These are phyloP conservation scores for Arthonia radiata DNA, from an alignment of 495 filamentous ascomycete genomes.

Conservation along the genomic window DNA sequence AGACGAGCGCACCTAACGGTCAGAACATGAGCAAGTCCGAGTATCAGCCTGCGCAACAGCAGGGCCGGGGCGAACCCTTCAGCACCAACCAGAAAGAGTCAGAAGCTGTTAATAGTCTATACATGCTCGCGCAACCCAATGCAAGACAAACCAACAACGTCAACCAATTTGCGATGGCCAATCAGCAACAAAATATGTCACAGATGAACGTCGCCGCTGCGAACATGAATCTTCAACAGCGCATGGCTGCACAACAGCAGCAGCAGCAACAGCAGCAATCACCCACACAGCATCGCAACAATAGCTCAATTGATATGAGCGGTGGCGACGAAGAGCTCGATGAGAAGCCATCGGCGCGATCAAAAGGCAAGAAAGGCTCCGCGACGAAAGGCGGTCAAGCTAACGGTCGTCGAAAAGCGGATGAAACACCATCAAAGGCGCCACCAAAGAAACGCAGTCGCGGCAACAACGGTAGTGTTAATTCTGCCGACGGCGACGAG, in stretches of 20 bases:
- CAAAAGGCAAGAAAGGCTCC: constrained; percentile 43
- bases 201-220: too few relatives aligned
- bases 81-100: constrained; percentile 78
- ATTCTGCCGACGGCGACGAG: constrained; percentile 26
- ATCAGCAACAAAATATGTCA: constrained; percentile 11
- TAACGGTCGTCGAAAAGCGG: constrained; percentile 55
- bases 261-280: too few relatives aligned
- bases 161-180: constrained; percentile 20
- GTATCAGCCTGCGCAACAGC: not conserved
- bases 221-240: constrained; percentile 13
- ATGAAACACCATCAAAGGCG: constrained; percentile 41
- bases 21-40: constrained; percentile 20
- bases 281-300: too few relatives aligned
- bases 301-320: too few relatives aligned
- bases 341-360: constrained; percentile 34
- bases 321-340: too few relatives aligned
- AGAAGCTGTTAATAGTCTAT: constrained; percentile 87
- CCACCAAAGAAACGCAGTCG: constrained; percentile 49
- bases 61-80: constrained; percentile 43
- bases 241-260: constrained; percentile 11
- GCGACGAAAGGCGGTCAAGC: constrained; percentile 18
- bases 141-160: constrained; percentile 24
- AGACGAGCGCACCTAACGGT: constrained; percentile 20
- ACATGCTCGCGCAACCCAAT: constrained; percentile 52
- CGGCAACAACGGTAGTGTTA: constrained; percentile 23